phyloP scores from a whole-genome alignment of 495 filamentous ascomycete genomes.

The Penicillium dipodomyicola region DNA sequence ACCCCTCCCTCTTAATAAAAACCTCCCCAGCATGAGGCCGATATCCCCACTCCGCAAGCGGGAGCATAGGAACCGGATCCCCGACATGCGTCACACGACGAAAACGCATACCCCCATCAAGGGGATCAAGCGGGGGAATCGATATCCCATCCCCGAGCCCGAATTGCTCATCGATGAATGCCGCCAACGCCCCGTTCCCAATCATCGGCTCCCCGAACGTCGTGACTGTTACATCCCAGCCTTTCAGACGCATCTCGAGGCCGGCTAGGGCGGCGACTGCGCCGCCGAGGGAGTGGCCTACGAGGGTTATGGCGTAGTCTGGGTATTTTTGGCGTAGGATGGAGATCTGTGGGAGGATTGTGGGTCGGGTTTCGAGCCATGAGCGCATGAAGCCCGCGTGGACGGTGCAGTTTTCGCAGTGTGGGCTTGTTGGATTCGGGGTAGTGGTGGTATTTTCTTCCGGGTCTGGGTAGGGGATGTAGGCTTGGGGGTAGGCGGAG shows the following conservation, averaged over 20 bases:
- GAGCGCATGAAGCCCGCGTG: slow-evolving; percentile 85
- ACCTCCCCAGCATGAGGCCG: slow-evolving; percentile 80
- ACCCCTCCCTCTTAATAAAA: slow-evolving; percentile 67
- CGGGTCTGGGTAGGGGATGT: slow-evolving; percentile 69
- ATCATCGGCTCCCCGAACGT: slow-evolving; percentile 91
- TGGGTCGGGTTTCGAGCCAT: slow-evolving; percentile 69
- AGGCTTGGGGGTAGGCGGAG: slow-evolving; percentile 82
- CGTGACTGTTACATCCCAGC: slow-evolving; percentile 72
- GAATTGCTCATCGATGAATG: slow-evolving; percentile 69
- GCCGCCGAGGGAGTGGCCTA: slow-evolving; percentile 90
- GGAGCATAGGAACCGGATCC: slow-evolving; percentile 88
- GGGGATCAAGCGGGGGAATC: slow-evolving; percentile 1
- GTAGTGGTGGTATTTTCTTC: slow-evolving; percentile 24
- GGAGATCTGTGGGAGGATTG: slow-evolving; percentile 60
- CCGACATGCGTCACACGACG: slow-evolving; percentile 79
- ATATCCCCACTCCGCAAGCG: slow-evolving; percentile 84
- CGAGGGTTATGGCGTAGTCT: slow-evolving; percentile 67
- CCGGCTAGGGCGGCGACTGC: slow-evolving; percentile 86
- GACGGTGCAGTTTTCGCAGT: slow-evolving; percentile 82
- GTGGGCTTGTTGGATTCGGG: slow-evolving; percentile 10
- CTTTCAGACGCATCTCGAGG: slow-evolving; percentile 66
- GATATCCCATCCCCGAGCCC: slow-evolving; percentile 33
- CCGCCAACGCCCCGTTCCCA: slow-evolving; percentile 69
- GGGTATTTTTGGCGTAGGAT: slow-evolving; percentile 57
- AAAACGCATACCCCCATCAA: slow-evolving; percentile 46